Evolutionary conservation across 306 rosid genomes (phyloP).

Genomic region (Hippophae tibetana): DNA sequence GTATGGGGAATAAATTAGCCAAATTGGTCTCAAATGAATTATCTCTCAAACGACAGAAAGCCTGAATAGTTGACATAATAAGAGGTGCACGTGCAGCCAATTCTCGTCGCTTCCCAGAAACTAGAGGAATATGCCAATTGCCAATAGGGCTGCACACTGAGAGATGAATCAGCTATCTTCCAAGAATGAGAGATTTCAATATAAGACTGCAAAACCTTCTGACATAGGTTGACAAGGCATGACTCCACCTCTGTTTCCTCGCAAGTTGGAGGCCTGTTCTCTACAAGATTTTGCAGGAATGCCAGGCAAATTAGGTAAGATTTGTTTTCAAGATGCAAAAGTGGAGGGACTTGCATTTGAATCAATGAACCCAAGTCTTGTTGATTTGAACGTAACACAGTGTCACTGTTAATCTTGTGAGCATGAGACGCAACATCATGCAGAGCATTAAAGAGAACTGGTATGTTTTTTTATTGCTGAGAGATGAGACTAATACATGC

Average conservation of each 20-base stretch:
- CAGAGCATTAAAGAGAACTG: constrained; percentile 62
- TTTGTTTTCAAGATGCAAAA: constrained; percentile 90
- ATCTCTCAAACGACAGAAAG: constrained; percentile 66
- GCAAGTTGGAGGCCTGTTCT: constrained; percentile 55
- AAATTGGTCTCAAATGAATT: constrained; percentile 64
- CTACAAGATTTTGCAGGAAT: constrained; percentile 64
- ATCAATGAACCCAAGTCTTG: constrained; percentile 81
- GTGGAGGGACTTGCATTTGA: constrained; percentile 98
- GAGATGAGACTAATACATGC: constrained; percentile 60
- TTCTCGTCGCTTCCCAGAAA: constrained; percentile 80
- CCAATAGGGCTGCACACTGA: constrained; percentile 48
- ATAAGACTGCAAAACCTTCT: constrained; percentile 65
- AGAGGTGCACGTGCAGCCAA: constrained; percentile 88
- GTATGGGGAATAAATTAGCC: constrained; percentile 66
- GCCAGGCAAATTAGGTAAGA: constrained; percentile 88
- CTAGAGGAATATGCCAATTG: constrained; percentile 71
- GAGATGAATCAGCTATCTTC: constrained; percentile 42
- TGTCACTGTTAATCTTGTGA: constrained; percentile 52
- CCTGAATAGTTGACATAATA: constrained; percentile 83
- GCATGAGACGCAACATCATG: constrained; percentile 75
- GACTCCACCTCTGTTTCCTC: constrained; percentile 64
- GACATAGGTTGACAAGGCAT: constrained; percentile 61
- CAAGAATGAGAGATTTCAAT: constrained; percentile 50
- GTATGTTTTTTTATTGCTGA: constrained; percentile 38
- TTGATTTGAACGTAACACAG: constrained; percentile 63